Base-by-base conservation (phyloP, 2,329 filamentous ascomycete species). In the Meredithiella fracta region DNA sequence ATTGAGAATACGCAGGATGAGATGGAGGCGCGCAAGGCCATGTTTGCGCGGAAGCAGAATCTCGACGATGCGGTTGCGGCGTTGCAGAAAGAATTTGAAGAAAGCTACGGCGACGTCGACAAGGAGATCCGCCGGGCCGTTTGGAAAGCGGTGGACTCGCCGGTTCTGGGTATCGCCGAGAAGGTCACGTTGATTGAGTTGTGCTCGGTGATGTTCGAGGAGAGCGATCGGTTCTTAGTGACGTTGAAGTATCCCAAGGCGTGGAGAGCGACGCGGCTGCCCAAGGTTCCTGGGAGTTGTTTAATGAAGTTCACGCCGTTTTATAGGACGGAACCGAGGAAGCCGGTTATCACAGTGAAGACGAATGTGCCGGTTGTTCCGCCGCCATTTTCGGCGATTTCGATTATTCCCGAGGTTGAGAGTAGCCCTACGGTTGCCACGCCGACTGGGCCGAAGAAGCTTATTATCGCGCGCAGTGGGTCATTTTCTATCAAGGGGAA, bases 21-120 rank as follows among this genome's bases (percentile, higher is more conserved):
- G 62, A 79, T 79, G 9, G 79, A 77, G 62, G 76, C 83, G 47
- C 64, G 70, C 29, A 76, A 75, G 56, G 77, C 80, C 63, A 78
- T 80, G 70, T 82, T 81, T 66, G 77, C 79, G 58, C 78, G 79
- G 61, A 80, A 80, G 61, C 75, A 78, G 62, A 82, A 87, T 63
- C 68, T 80, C 22, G 73, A 77, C 53, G 72, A 76, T 44, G 76
- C 84, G 37, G 65, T 73, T 20, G 69, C 65, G 56, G 71, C 71
- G 8, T 55, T 73, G 55, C 67, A 67, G 49, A 68, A 65, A 59
- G 71, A 73, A 60, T 70, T 73, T 69, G 67, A 72, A 8, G 67
- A 70, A 59, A 69, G 66, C 0, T 73, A 70, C 51, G 62, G 61
- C 2, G 63, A 64, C 3, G 66, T 72, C 20, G 66, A 70, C 55